Percentiles rank a stretch among this genome's conserved stretches.
Conservation (phyloP, 352 stramenopile genomes). For the Phytopythium oedochilum region DNA sequence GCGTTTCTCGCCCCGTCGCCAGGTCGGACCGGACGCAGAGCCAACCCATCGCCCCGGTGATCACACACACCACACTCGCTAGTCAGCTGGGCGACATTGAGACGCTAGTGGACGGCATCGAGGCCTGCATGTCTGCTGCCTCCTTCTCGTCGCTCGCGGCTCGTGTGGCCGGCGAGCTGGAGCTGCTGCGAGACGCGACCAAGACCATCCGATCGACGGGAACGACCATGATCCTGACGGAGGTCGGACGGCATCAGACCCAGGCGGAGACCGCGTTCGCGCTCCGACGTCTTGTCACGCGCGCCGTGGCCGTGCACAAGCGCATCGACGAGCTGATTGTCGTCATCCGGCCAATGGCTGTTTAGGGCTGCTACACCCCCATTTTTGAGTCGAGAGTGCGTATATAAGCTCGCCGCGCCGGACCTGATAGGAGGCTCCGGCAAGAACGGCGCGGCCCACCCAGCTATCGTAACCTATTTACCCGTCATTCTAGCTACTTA, state of each 20-base stretch:
- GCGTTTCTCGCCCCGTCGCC: conserved; percentile 39
- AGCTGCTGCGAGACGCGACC: conserved; percentile 47
- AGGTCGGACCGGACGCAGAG: conserved; percentile 18
- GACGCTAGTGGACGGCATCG: conserved; percentile 50
- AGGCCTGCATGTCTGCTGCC: conserved; percentile 27
- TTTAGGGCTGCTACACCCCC: conserved; percentile 6
- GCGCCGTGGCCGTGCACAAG: conserved; percentile 39
- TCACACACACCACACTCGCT: conserved; percentile 26
- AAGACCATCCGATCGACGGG: conserved; percentile 66
- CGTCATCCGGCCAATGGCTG: conserved; percentile 12
- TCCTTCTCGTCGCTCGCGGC: conserved; percentile 36
- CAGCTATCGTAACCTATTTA: conserved; percentile 6
- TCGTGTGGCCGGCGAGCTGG: conserved; percentile 42
- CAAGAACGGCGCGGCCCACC: not conserved
- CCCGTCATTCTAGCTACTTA: too few relatives aligned
- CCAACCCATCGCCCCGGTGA: not conserved
- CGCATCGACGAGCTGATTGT: conserved; percentile 42
- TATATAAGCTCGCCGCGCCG: conserved; percentile 13
- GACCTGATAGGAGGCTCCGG: not conserved
- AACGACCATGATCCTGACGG: conserved; percentile 52
- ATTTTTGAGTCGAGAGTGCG: not conserved
- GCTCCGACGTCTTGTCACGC: conserved; percentile 47
- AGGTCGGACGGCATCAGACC: conserved; percentile 36
- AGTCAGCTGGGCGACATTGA: conserved; percentile 58
- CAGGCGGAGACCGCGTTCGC: conserved; percentile 36